phyloP scores from a whole-genome alignment of 2,329 filamentous ascomycete species.

The Didymella segeticola region DNA sequence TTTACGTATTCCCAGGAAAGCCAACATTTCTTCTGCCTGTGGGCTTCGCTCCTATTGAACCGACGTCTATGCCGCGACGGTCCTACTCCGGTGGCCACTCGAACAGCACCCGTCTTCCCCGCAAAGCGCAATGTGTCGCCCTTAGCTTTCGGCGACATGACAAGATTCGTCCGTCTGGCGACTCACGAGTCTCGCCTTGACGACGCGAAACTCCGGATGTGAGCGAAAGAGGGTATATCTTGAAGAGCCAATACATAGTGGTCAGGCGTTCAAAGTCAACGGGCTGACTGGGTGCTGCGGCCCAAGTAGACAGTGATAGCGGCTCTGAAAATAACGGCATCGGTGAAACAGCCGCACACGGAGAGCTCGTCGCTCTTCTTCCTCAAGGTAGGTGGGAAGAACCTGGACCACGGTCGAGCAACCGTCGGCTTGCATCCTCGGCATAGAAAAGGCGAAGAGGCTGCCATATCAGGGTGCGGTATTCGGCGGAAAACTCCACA shows the following conservation, averaged over 20 bases:
- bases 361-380: background rate
- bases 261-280: background rate
- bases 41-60: background rate
- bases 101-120: conserved; percentile 9
- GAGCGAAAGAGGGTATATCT: background rate
- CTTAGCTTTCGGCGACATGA: conserved; percentile 1
- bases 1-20: background rate
- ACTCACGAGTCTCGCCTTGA: background rate
- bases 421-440: background rate
- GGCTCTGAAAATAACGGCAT: background rate
- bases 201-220: background rate
- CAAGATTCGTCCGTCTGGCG: background rate
- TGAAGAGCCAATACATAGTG: background rate
- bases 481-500: background rate
- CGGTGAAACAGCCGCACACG: background rate
- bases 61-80: conserved; percentile 3
- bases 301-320: conserved; percentile 15
- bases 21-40: background rate
- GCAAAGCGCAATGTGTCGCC: conserved; percentile 4
- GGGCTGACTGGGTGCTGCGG: background rate
- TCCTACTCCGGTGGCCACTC: conserved; percentile 1
- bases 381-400: background rate
- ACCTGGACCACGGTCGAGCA: background rate
- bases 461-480: background rate
- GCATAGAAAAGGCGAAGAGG: background rate